Conservation (phyloP, 768 basidiomycete genomes). For the Auriscalpium orientale region DNA sequence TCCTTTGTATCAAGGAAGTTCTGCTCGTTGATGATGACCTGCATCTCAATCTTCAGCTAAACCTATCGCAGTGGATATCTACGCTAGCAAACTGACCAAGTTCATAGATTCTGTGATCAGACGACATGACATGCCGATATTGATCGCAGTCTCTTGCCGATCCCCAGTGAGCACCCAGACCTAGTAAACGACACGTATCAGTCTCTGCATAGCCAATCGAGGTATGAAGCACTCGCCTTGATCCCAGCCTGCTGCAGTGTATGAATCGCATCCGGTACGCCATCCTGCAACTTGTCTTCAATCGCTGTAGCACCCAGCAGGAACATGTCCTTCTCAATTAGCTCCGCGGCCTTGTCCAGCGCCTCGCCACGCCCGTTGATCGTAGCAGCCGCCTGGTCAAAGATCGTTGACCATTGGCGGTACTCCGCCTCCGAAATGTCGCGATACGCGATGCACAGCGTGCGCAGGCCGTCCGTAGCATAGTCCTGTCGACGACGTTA, state of each 20-base stretch:
- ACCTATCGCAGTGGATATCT: no score
- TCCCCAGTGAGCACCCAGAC: constrained; percentile 99
- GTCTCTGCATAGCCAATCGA: neutral
- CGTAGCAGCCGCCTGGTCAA: constrained; percentile 89
- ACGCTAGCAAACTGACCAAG: constrained; percentile 44
- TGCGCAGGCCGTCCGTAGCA: constrained; percentile 93
- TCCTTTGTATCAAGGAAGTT: constrained; percentile 74
- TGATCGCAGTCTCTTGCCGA: constrained; percentile 97
- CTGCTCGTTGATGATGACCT: constrained; percentile 95
- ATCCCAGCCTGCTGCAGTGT: constrained; percentile 97
- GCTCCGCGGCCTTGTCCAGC: constrained; percentile 87
- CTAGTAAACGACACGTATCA: constrained; percentile 24
- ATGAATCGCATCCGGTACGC: constrained; percentile 96
- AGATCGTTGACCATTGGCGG: constrained; percentile 77
- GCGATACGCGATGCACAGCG: constrained; percentile 92
- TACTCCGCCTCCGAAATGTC: constrained; percentile 92
- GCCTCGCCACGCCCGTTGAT: constrained; percentile 94
- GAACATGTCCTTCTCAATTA: constrained; percentile 92
- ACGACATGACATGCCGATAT: constrained; percentile 96
- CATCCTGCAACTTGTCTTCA: constrained; percentile 97
- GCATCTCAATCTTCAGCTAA: neutral
- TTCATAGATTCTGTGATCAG: constrained; percentile 99
- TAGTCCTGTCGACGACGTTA: constrained; percentile 56
- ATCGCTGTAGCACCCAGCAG: constrained; percentile 95
- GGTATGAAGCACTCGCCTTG: constrained; percentile 44